Evolutionary conservation across 2,329 filamentous ascomycete species (phyloP).

Genomic region (Mycocentrospora acerina): DNA sequence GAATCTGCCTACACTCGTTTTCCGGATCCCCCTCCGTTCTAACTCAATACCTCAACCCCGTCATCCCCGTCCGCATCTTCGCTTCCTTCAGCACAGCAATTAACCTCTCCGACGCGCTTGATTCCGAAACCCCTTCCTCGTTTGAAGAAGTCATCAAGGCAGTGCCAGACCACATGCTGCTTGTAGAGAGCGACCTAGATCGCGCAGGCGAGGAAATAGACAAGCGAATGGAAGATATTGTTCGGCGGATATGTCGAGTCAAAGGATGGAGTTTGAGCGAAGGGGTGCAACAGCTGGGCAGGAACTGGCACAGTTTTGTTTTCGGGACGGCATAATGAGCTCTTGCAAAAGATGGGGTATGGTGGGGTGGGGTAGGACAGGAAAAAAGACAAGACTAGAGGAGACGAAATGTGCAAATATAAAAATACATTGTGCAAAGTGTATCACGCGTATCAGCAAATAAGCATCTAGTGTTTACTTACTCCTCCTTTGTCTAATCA

Average conservation of each 20-base stretch:
- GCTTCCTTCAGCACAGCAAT: constrained; percentile 87
- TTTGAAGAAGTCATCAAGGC: constrained; percentile 67
- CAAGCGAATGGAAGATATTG: constrained; percentile 69
- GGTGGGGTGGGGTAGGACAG: too few species aligned
- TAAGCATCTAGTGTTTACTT: too few species aligned
- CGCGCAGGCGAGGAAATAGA: constrained; percentile 82
- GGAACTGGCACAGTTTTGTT: constrained; percentile 78
- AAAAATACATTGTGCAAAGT: too few species aligned
- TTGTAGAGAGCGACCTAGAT: constrained; percentile 91
- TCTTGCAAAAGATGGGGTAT: too few species aligned
- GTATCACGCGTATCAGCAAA: too few species aligned
- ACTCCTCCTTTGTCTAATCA: too few species aligned
- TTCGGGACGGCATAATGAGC: constrained; percentile 56
- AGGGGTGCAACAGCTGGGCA: constrained; percentile 66
- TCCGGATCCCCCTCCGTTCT: constrained; percentile 75
- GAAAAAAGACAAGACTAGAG: too few species aligned
- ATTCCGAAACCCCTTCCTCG: constrained; percentile 51
- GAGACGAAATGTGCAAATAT: too few species aligned
- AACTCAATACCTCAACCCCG: constrained; percentile 72
- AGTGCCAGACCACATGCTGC: constrained; percentile 74
- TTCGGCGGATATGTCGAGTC: constrained; percentile 72
- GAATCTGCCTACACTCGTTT: constrained; percentile 93
- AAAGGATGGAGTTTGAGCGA: constrained; percentile 76
- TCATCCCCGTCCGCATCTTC: constrained; percentile 74
- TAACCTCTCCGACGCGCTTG: constrained; percentile 63